Conservation (phyloP, 805 yeast genomes). For the Teunomyces pallodes region DNA sequence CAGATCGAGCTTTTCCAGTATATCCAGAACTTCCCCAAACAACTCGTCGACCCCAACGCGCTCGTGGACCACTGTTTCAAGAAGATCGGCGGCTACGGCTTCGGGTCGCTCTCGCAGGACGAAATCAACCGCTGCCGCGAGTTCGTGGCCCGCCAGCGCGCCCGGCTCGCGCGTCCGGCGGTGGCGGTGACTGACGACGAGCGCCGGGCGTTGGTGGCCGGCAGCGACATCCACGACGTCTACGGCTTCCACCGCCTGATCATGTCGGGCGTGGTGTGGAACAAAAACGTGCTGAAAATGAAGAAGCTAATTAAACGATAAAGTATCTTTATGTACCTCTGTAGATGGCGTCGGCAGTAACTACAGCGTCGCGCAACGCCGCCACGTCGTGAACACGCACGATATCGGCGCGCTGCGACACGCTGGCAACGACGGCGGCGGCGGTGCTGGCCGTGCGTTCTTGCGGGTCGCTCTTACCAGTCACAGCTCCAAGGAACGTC, state of each 20-base stretch:
- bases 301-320: constrained; percentile 26
- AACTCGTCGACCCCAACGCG: constrained; percentile 62
- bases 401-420: constrained; percentile 72
- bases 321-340: constrained; percentile 17
- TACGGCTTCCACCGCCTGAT: constrained; percentile 43
- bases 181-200: constrained; percentile 42
- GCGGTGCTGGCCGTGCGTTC: constrained; percentile 77
- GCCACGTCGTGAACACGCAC: constrained; percentile 85
- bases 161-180: constrained; percentile 29
- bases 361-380: constrained; percentile 45
- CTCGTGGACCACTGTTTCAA: constrained; percentile 75
- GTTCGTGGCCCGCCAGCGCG: constrained; percentile 68
- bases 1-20: constrained; percentile 68
- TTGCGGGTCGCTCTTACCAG: constrained; percentile 52
- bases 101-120: constrained; percentile 75
- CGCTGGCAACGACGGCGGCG: constrained; percentile 69
- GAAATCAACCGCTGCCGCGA: constrained; percentile 76
- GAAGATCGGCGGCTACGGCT: constrained; percentile 59
- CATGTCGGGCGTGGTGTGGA: constrained; percentile 63
- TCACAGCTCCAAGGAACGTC: constrained; percentile 74
- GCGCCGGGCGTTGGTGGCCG: constrained; percentile 25
- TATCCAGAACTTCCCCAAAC: constrained; percentile 79
- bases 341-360: constrained; percentile 74
- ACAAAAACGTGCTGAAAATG: constrained; percentile 55
- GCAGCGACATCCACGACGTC: constrained; percentile 39